Base-by-base conservation (phyloP, 2,329 filamentous ascomycete genomes). In the Hypomyces perniciosus region DNA sequence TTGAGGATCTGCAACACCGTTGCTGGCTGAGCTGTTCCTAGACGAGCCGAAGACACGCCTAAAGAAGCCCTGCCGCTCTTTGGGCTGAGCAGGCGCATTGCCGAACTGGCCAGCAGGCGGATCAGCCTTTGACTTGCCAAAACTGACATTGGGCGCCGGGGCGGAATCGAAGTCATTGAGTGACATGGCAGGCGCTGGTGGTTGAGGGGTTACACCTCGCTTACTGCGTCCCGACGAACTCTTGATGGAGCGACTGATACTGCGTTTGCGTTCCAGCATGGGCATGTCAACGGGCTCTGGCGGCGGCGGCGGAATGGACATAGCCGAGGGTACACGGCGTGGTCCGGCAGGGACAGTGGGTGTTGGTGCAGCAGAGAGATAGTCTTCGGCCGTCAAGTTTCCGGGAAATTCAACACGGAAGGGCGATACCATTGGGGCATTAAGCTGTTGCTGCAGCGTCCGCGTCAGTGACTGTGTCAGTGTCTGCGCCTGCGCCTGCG, bases 31-130 rank as follows among this genome's bases (percentile, higher is more conserved):
- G 56, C 66, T 75, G 44, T 70, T 78, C 63, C 79, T 87, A 34
- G 86, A 82, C 8, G 85, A 86, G 37, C 86, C 88, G 72, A 97
- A 97, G 37, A 97, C 88, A 56, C 92, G 83, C 60, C 90, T 84
- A 73, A 97, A 97, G 73, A 99, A 97, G 20, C 93, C 91, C 7
- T 81, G 88, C 51, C 84, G 83, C 62, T 89, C 85, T 64, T 86
- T 88, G 47, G 75, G 65, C 51, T 68, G 69, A 60, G 73, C 58
- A 67, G 72, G 55, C 63, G 72, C 56, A 63, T 72, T 54, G 65
- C 67, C 54, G 65, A 67, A 48, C 33, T 73, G 41, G 13, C 38
- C 35, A 38, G 44, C 72, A 39, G 78, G 76, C 56, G 77, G 70
- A 54, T 70, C 68, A 52, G 70, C 63, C 60, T 81, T 82, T 35